Percentiles rank a stretch among this genome's conserved stretches.
phyloP scores from a whole-genome alignment of 257 asterid species.

The Nicotiana tomentosiformis region DNA sequence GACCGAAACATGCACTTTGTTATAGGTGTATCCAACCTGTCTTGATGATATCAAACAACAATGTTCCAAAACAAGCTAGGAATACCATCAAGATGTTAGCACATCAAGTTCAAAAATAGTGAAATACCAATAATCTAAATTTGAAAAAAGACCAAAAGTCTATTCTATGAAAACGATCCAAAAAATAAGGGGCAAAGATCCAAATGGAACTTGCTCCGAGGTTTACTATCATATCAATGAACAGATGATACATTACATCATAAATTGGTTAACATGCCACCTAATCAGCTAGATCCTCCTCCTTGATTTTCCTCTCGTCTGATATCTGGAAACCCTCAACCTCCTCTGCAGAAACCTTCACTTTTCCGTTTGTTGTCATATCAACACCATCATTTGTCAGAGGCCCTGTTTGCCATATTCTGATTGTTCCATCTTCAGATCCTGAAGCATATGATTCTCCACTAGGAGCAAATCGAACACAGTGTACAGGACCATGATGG shows the following conservation, averaged over 20 bases:
- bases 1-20: no score
- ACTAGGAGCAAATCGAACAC: constrained; percentile 27
- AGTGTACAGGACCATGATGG: constrained; percentile 42
- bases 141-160: not conserved
- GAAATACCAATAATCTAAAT: not conserved
- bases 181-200: no score
- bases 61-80: not conserved
- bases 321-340: constrained; percentile 28
- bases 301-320: constrained; percentile 20
- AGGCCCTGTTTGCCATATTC: constrained; percentile 36
- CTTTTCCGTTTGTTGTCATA: constrained; percentile 11
- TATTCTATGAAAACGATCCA: not conserved
- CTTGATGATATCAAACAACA: not conserved
- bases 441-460: constrained; percentile 41
- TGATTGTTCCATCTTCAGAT: constrained; percentile 37
- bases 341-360: constrained; percentile 28
- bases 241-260: not conserved
- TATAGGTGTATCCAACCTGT: no score
- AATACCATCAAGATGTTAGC: not conserved
- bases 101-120: not conserved
- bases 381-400: constrained; percentile 22
- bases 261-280: not conserved
- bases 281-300: constrained; percentile 14
- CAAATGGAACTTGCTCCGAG: not conserved
- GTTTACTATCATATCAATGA: no score